Evolutionary conservation across 805 yeast genomes (phyloP).

Genomic region (Scheffersomyces coipomensis): DNA sequence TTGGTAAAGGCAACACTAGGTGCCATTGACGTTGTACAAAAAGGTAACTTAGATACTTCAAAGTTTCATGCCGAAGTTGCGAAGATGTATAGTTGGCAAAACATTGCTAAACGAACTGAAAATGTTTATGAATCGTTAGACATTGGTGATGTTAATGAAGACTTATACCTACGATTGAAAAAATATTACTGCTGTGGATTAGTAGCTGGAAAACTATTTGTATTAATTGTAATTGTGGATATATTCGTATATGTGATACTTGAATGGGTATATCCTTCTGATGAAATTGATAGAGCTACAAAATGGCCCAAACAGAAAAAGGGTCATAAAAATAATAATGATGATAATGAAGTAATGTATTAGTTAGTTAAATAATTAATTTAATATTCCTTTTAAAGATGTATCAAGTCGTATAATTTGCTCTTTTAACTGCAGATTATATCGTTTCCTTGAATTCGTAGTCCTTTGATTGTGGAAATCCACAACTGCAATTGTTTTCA

Average conservation of each 20-base stretch:
- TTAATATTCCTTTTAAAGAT: background rate
- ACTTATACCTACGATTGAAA: conserved; percentile 57
- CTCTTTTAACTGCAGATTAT: conserved; percentile 17
- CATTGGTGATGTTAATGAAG: conserved; percentile 42
- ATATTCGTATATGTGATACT: conserved; percentile 59
- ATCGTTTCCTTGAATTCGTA: conserved; percentile 12
- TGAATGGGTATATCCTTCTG: conserved; percentile 69
- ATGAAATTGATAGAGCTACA: conserved; percentile 65
- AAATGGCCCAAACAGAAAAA: conserved; percentile 66
- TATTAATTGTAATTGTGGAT: conserved; percentile 80
- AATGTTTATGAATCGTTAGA: conserved; percentile 63
- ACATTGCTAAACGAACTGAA: conserved; percentile 85
- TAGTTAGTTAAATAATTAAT: background rate
- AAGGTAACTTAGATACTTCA: conserved; percentile 64
- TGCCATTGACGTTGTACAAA: conserved; percentile 65
- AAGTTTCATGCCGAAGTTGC: conserved; percentile 75
- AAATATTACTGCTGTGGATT: conserved; percentile 70
- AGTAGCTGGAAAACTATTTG: conserved; percentile 85
- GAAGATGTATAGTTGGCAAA: conserved; percentile 87
- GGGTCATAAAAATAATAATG: conserved; percentile 1
- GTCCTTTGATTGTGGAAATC: conserved; percentile 3
- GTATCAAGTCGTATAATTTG: conserved; percentile 4
- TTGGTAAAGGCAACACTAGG: conserved; percentile 65
- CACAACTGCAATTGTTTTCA: conserved; percentile 9
- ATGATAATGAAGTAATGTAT: conserved; percentile 1